Conservation (phyloP, 1,284 basidiomycete species). For the Fomitopsis schrenkii region DNA sequence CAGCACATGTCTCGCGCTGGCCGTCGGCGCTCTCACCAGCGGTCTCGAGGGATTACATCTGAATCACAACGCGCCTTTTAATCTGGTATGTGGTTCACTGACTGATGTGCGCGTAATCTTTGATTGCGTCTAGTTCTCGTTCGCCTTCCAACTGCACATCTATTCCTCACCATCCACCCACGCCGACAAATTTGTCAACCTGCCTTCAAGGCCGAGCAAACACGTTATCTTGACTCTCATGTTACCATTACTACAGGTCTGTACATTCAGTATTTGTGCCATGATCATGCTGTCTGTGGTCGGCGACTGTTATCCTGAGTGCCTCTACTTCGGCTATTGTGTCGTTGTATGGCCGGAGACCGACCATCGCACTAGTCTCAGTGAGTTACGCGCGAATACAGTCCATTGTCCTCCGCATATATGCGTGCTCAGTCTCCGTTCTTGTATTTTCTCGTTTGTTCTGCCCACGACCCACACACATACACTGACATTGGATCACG, state of each 20-base stretch:
- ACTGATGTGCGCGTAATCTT: not conserved
- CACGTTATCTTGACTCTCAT: slow-evolving; percentile 65
- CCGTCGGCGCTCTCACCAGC: slow-evolving; percentile 59
- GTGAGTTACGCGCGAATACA: too few relatives aligned
- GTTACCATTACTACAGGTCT: slow-evolving; percentile 64
- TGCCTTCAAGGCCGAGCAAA: slow-evolving; percentile 60
- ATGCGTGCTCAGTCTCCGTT: too few relatives aligned
- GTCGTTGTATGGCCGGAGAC: too few relatives aligned
- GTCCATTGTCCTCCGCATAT: too few relatives aligned
- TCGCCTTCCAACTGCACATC: slow-evolving; percentile 68
- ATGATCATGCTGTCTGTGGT: not conserved
- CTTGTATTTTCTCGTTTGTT: too few relatives aligned
- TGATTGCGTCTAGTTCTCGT: slow-evolving; percentile 51
- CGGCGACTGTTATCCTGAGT: too few relatives aligned
- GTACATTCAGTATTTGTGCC: slow-evolving; percentile 6
- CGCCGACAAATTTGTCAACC: slow-evolving; percentile 34
- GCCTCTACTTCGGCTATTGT: too few relatives aligned
- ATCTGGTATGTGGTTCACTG: slow-evolving; percentile 44
- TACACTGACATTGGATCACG: not conserved
- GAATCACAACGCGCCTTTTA: slow-evolving; percentile 57
- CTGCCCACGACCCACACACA: too few relatives aligned
- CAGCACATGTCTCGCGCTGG: slow-evolving; percentile 59
- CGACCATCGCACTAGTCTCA: too few relatives aligned
- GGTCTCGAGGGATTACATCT: slow-evolving; percentile 58
- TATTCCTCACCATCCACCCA: slow-evolving; percentile 65